A percentile compares a stretch with the other conserved stretches of the same genome.
These are phyloP conservation scores for Pyrenula aspistea DNA, from an alignment of 495 filamentous ascomycete species.

Conservation along the genomic window DNA sequence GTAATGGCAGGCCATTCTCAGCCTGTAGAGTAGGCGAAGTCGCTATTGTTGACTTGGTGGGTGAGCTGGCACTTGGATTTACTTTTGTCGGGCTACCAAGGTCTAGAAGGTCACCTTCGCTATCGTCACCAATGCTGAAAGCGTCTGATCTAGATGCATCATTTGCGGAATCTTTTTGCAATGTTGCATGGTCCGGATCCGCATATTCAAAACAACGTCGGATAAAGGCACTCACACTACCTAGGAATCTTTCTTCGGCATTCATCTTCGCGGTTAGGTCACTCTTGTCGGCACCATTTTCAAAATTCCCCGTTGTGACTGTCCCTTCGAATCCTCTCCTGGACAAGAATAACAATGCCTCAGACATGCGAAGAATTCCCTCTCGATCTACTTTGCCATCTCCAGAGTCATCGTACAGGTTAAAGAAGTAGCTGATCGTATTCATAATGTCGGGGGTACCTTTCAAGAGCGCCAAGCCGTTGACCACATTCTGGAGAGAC, in stretches of 20 bases:
- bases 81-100: neutral
- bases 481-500: constrained; percentile 81
- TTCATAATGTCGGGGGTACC: constrained; percentile 93
- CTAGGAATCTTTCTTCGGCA: constrained; percentile 69
- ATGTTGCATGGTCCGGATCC: constrained; percentile 71
- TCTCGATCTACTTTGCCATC: constrained; percentile 94
- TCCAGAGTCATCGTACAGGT: constrained; percentile 86
- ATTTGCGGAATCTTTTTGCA: constrained; percentile 23
- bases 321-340: constrained; percentile 70
- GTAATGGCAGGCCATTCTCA: neutral
- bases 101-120: constrained; percentile 59
- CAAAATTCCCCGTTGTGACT: constrained; percentile 33
- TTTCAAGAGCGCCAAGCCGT: constrained; percentile 79
- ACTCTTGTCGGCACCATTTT: constrained; percentile 16
- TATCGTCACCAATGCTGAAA: constrained; percentile 73
- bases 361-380: constrained; percentile 88
- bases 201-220: constrained; percentile 96
- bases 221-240: constrained; percentile 90
- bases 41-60: constrained; percentile 4
- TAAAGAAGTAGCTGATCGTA: constrained; percentile 93
- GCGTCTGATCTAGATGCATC: constrained; percentile 35
- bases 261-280: constrained; percentile 19
- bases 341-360: constrained; percentile 86
- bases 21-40: constrained; percentile 1
- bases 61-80: constrained; percentile 2